A percentile compares a stretch with the other conserved stretches of the same genome.
Evolutionary conservation across 768 basidiomycete species (phyloP).

Genomic region (Tricholoma hemisulphureum): DNA sequence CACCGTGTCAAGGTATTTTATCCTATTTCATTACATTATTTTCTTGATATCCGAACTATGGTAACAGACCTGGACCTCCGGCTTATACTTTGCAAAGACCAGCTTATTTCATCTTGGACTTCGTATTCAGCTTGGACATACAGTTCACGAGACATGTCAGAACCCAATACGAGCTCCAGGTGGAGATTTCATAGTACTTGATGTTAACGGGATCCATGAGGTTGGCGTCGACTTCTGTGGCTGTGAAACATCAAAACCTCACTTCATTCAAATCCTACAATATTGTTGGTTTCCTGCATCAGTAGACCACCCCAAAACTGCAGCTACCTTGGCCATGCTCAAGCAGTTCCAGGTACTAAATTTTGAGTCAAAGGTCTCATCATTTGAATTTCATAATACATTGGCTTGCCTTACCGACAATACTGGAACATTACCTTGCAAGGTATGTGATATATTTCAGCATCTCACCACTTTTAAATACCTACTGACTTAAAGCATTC

Average conservation of each 20-base stretch:
- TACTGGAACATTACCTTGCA: neutral
- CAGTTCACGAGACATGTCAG: neutral
- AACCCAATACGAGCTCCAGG: neutral
- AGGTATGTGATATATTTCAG: neutral
- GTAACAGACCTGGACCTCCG: slow-evolving; percentile 1
- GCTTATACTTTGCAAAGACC: neutral
- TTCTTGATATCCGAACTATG: neutral
- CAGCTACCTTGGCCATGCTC: slow-evolving; percentile 9
- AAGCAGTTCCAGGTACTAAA: slow-evolving; percentile 9
- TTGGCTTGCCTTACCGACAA: slow-evolving; percentile 12
- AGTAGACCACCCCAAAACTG: slow-evolving; percentile 7
- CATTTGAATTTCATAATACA: slow-evolving; percentile 11
- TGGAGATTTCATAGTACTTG: neutral
- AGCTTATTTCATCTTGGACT: slow-evolving; percentile 13
- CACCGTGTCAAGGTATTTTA: neutral
- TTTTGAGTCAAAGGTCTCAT: slow-evolving; percentile 10
- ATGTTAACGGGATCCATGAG: neutral
- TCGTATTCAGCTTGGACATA: neutral
- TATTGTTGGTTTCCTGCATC: slow-evolving; percentile 8
- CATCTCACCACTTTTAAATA: neutral
- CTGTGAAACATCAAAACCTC: slow-evolving; percentile 5
- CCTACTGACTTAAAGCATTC: slow-evolving; percentile 9
- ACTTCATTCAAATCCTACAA: slow-evolving; percentile 9
- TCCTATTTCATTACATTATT: neutral
- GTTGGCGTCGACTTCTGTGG: slow-evolving; percentile 8